phyloP scores from a whole-genome alignment of 2,329 filamentous ascomycete species.

The Lecanicillium sp. region DNA sequence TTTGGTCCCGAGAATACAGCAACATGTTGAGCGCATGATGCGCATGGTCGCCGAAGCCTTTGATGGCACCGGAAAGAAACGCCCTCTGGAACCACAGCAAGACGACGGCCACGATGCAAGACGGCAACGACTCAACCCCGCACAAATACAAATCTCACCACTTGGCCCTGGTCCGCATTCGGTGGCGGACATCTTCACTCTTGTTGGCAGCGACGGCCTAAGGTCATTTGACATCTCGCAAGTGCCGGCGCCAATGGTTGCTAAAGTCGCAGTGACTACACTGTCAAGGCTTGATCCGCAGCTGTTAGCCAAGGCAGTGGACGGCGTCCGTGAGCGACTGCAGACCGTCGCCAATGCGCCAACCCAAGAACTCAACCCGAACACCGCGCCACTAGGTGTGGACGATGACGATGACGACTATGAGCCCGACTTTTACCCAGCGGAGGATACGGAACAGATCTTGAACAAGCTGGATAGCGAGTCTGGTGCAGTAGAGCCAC shows the following conservation, averaged over 20 bases:
- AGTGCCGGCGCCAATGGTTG: constrained; percentile 66
- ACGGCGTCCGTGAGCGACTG: constrained; percentile 49
- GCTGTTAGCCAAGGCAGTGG: constrained; percentile 64
- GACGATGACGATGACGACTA: constrained; percentile 83
- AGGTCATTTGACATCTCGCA: constrained; percentile 76
- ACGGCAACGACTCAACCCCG: constrained; percentile 57
- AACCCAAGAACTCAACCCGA: constrained; percentile 43
- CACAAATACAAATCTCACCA: constrained; percentile 53
- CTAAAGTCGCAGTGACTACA: constrained; percentile 74
- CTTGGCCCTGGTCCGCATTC: constrained; percentile 69
- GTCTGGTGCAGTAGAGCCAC: constrained; percentile 37
- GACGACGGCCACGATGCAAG: constrained; percentile 74
- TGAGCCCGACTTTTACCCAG: constrained; percentile 75
- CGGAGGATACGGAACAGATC: constrained; percentile 71
- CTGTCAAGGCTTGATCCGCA: constrained; percentile 63
- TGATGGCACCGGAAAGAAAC: constrained; percentile 72
- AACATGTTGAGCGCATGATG: constrained; percentile 76
- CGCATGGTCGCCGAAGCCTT: constrained; percentile 71
- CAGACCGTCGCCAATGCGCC: constrained; percentile 35
- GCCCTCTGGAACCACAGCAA: constrained; percentile 62
- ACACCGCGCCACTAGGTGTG: constrained; percentile 54
- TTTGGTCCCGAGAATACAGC: constrained; percentile 69
- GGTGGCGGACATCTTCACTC: constrained; percentile 76
- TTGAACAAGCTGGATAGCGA: constrained; percentile 68
- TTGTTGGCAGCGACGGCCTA: constrained; percentile 65